Base-by-base conservation (phyloP, 345 rosid species). In the Lenwebbia sp. region DNA sequence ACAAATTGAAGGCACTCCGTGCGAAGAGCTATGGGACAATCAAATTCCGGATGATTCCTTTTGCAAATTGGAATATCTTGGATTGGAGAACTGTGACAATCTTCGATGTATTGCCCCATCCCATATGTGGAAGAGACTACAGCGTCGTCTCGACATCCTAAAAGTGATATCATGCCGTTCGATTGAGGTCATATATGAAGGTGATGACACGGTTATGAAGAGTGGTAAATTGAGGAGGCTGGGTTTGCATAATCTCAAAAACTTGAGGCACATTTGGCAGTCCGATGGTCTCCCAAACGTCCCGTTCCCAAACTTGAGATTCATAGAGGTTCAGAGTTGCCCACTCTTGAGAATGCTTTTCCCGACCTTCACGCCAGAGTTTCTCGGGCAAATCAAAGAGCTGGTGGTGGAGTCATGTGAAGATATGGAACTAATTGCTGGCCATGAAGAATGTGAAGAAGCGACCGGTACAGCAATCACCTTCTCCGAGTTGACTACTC, bases 81-180 rank as follows among this genome's bases (percentile, higher is more conserved):
- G 44, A 41, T 56, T 56, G 58, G 1, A 8, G 58, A 4, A 0
- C 0, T 23, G n/a, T 25, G 62, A 55, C 58, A 55, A 55, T 55
- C 58, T 55, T 2, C n/a, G 8, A 23, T 0, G 0, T 23, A 3
- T 55, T 55, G 58, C 58, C n/a, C 5, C 5, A 55, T 55, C n/a
- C 13, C n/a, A 55, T 8, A 55, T 55, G n/a, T 55, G 58, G 58
- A 23, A 55, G 5, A 55, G 5, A 26, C 5, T 55, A 0, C 58
- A 23, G 5, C 0, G 0, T 2, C 9, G 22, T 23, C n/a, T 55
- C 0, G 0, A 55, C 0, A 23, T 10, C n/a, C 0, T 55, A 55
- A 0, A 55, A 1, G 58, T 55, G n/a, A 17, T 3, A 1, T 55
- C 58, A 55, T 23, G 58, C 58, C 5, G 13, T 1, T 55, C 5